These are phyloP conservation scores for Solanum arcanum DNA, from an alignment of 257 asterid species.

Conservation along the genomic window DNA sequence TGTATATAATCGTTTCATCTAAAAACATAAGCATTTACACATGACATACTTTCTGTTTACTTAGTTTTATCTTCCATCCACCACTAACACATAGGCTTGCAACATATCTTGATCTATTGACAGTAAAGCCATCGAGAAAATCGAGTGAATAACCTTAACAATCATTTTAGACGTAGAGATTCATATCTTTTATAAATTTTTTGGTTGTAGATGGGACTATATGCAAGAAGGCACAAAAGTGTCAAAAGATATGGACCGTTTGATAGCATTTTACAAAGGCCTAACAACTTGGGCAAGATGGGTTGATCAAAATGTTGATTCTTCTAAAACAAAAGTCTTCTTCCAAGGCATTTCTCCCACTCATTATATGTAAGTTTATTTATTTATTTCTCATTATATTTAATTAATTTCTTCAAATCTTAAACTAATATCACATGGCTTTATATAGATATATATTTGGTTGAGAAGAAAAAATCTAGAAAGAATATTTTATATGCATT, in stretches of 20 bases:
- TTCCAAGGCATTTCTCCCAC: conserved; percentile 12
- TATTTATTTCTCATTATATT: background rate
- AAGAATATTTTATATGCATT: background rate
- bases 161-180: background rate
- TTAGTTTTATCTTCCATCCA: background rate
- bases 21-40: background rate
- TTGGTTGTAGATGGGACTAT: conserved; percentile 6
- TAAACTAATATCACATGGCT: background rate
- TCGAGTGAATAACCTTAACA: background rate
- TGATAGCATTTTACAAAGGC: conserved; percentile 8
- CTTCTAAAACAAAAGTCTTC: conserved; percentile 9
- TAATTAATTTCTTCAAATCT: background rate
- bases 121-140: background rate
- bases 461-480: background rate
- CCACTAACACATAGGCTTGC: background rate
- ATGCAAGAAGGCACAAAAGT: conserved; percentile 4
- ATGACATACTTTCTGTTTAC: background rate
- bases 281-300: conserved; percentile 13
- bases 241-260: conserved; percentile 9
- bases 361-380: background rate
- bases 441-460: too few relatives aligned
- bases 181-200: background rate
- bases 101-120: background rate
- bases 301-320: conserved; percentile 8
- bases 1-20: too few relatives aligned